Evolutionary conservation across 176 grass and related monocot genomes (phyloP), one percentile per base, ranked within the genome.

Genomic region (Aegilops umbellulata): DNA sequence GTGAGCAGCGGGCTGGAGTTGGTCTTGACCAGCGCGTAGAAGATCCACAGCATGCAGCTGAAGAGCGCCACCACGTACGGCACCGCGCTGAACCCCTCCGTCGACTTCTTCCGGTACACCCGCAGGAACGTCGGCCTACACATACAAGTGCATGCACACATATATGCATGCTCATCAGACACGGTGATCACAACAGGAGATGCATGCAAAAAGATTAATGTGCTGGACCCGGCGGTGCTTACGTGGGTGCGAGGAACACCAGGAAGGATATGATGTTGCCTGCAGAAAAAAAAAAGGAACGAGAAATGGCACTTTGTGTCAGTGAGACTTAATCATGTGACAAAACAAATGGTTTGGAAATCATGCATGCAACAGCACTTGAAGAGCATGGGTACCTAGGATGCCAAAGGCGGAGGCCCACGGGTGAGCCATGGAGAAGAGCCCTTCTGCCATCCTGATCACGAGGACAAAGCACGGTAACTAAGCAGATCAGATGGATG

Each of bases 61-160:
- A 98, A 98, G 77, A 98, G 63, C 15, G 93, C 93, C 85, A 98
- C 90, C 83, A 92, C 83, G 78, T 98, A 98, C 11, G 96, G 96
- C 63, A 92, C 86, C 17, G 91, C 91, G 79, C 94, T 92, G 88
- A 98, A 98, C 27, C 89, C 86, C 85, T 93, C 82, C 16, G 96
- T 98, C 44, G 96, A 92, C 81, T 88, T 94, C 87, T 86, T 95
- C 39, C 78, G 83, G 41, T 87, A 92, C 65, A 98, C 86, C 13
- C 83, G 86, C 30, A 85, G 69, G 64, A 98, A 95, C 64, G 93
- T 98, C 32, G 93, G 93, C 11, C 95, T 95, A 17, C 47, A 15
- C 46, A 47, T 14, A 13, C 12, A 30, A 30, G 3, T 41, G 39
- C 44, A 62, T 13, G n/a, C 17, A 10, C 46, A 69, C 47, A 75